Conservation (phyloP, 331 rosid genomes). For the Quercus tomentella region DNA sequence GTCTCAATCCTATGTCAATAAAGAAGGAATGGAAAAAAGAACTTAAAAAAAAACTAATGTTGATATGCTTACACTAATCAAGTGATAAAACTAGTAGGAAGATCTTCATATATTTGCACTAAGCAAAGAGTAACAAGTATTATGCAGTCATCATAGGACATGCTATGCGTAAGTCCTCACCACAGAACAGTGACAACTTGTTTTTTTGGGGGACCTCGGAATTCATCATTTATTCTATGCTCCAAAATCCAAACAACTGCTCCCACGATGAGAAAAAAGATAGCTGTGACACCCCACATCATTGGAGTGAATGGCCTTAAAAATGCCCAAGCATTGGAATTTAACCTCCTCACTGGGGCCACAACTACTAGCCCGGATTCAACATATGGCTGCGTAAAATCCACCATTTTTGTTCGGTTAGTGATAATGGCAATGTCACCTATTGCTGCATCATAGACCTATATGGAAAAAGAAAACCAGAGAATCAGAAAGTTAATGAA, state of each 20-base stretch:
- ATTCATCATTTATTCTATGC: conserved; percentile 78
- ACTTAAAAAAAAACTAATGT: neutral
- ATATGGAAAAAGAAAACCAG: conserved; percentile 15
- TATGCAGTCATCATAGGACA: neutral
- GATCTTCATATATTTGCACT: neutral
- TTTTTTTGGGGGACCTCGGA: conserved; percentile 78
- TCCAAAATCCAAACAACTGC: conserved; percentile 81
- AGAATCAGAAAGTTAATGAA: conserved; percentile 15
- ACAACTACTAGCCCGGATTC: conserved; percentile 89
- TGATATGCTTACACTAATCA: neutral
- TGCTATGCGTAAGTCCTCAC: conserved; percentile 37
- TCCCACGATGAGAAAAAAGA: conserved; percentile 61
- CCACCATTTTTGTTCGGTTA: conserved; percentile 65
- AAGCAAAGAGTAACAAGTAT: neutral
- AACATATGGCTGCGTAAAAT: conserved; percentile 78
- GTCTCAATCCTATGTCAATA: neutral
- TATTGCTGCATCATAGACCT: conserved; percentile 72
- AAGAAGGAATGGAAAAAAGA: conserved; percentile 7
- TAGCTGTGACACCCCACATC: conserved; percentile 71
- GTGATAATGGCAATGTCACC: conserved; percentile 83
- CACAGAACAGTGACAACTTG: conserved; percentile 66
- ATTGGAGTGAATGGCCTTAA: conserved; percentile 55
- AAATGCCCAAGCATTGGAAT: conserved; percentile 73
- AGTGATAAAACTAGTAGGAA: conserved; percentile 4
- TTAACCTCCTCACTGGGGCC: conserved; percentile 43